Percentiles rank a stretch among this genome's conserved stretches.
Evolutionary conservation across 495 filamentous ascomycete species (phyloP).

Genomic region (Paragyromitra xinjiangensis): DNA sequence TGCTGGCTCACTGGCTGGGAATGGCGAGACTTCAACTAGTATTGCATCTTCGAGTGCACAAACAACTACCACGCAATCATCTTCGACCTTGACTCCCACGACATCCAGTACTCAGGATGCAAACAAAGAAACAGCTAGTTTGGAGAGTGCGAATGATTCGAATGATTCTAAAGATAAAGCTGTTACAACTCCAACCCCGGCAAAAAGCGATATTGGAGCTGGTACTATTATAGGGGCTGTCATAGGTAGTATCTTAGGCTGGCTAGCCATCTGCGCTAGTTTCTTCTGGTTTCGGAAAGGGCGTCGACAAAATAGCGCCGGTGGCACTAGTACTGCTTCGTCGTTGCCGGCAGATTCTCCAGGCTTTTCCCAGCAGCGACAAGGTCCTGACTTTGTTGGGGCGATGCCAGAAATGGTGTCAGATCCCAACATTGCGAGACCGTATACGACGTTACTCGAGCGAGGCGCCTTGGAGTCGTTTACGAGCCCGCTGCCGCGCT

Average conservation of each 20-base stretch:
- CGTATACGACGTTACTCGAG: conserved; percentile 29
- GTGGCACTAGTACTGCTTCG: no score
- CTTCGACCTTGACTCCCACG: no score
- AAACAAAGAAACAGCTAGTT: background rate
- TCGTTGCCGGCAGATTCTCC: background rate
- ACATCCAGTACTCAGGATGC: background rate
- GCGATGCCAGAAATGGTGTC: background rate
- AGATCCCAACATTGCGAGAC: background rate
- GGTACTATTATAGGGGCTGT: conserved; percentile 31
- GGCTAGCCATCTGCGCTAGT: conserved; percentile 27
- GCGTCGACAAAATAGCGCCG: background rate
- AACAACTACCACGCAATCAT: background rate
- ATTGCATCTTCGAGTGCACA: conserved; percentile 3
- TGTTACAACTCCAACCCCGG: background rate
- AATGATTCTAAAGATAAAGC: background rate
- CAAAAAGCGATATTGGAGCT: conserved; percentile 4
- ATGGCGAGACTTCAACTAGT: background rate
- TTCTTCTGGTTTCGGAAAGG: conserved; percentile 24
- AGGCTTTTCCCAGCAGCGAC: background rate
- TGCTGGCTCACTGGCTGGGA: background rate
- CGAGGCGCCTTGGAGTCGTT: background rate
- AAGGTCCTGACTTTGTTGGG: background rate
- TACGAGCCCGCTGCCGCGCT: background rate
- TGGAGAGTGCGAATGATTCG: background rate
- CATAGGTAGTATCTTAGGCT: conserved; percentile 17